These are phyloP conservation scores for Clonostachys rosea DNA, from an alignment of 2,329 filamentous ascomycete genomes.

Conservation along the genomic window DNA sequence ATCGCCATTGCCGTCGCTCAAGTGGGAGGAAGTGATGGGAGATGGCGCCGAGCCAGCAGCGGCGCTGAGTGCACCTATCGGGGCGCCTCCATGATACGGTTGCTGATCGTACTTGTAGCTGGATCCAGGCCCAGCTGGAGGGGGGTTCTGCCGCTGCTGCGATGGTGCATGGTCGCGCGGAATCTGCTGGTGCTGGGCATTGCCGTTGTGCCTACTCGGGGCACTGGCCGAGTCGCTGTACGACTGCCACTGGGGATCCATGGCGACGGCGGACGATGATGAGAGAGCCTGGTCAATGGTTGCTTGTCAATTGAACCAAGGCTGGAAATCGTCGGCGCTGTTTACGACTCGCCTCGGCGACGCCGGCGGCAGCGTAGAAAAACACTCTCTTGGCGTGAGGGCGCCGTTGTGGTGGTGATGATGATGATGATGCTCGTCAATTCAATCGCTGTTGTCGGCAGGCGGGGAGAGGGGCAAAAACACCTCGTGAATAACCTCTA, in stretches of 20 bases:
- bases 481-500: too few relatives aligned
- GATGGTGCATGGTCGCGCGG: constrained; percentile 41
- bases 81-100: constrained; percentile 48
- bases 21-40: constrained; percentile 47
- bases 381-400: too few relatives aligned
- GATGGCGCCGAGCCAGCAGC: constrained; percentile 42
- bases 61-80: constrained; percentile 20
- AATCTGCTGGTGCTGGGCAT: constrained; percentile 15
- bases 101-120: constrained; percentile 62
- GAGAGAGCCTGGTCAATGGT: too few relatives aligned
- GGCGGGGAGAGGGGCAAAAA: too few relatives aligned
- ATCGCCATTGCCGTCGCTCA: constrained; percentile 71
- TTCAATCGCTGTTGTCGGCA: too few relatives aligned
- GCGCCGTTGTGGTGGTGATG: too few relatives aligned
- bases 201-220: constrained; percentile 60
- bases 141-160: constrained; percentile 26
- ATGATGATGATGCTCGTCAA: too few relatives aligned
- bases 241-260: constrained; percentile 46
- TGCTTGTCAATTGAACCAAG: too few relatives aligned
- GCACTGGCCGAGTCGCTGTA: constrained; percentile 62
- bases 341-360: too few relatives aligned
- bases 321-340: too few relatives aligned
- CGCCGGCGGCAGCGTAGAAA: too few relatives aligned
- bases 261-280: constrained; percentile 15
- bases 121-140: constrained; percentile 33